Base-by-base conservation (phyloP, 805 yeast genomes). In the Candida lessepsii region DNA sequence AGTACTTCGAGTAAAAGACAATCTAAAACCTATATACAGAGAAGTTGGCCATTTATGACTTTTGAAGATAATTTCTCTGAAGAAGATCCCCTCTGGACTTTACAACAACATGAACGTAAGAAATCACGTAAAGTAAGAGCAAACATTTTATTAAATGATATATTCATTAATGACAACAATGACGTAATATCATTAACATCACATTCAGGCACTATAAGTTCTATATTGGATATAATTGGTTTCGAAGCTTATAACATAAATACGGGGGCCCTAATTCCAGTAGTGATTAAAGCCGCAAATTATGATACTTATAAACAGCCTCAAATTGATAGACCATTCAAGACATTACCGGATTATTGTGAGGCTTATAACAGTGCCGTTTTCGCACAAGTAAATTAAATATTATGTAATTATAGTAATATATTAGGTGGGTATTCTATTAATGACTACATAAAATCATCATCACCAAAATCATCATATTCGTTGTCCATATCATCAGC, bases 401-500 rank as follows among this genome's bases (percentile, higher is more conserved):
- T 23, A 9, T 23, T 11, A 23, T 11, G 11, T 23, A 9, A 23
- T 9, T 23, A 23, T 9, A 9, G 9, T n/a, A n/a, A n/a, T n/a
- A n/a, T n/a, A n/a, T n/a, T n/a, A n/a, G n/a, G n/a, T 20, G 23
- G 23, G 5, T 20, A 20, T 20, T 25, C 25, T 27, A 27, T 27
- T 14, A 27, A 27, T 20, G n/a, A 31, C 63, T 71, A 86, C 95
- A 86, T 85, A 62, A 86, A 86, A 61, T 86, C 93, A 57, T 83
- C 93, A 47, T 84, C 93, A 45, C 73, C 86, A 53, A 81, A 78
- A 54, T 82, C 87, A 52, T 72, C 79, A 51, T 62, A 75, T 52
- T 70, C 71, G 23, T 47, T 15, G 49, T 67, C 72, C 59, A 76
- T 65, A 46, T 75, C 86, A 49, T 78, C 80, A 28, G 73, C 71